These are phyloP conservation scores for Cucumis melo DNA, from an alignment of 306 rosid species.

Conservation along the genomic window DNA sequence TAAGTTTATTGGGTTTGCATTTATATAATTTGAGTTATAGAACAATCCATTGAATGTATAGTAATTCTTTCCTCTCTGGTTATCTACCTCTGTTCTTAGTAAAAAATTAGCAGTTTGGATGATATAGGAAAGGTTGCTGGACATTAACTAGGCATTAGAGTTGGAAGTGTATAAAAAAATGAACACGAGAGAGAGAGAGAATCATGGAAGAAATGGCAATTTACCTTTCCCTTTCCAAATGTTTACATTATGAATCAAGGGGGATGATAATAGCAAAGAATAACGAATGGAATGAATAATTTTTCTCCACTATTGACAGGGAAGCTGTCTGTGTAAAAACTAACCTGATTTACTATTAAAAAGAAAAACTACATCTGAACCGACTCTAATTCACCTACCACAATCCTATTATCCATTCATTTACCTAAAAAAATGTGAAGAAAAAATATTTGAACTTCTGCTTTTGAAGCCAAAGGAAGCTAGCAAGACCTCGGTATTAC, in stretches of 20 bases:
- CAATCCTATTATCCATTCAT: constrained; percentile 1
- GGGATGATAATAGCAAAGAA: constrained; percentile 18
- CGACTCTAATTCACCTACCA: constrained; percentile 11
- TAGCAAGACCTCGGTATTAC: neutral
- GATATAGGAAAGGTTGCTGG: neutral
- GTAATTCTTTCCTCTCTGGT: neutral
- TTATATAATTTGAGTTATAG: neutral
- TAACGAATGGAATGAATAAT: constrained; percentile 32
- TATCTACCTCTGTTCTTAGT: neutral
- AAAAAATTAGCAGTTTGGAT: neutral
- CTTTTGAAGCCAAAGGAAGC: neutral
- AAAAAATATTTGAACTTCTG: neutral
- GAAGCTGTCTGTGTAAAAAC: constrained; percentile 24
- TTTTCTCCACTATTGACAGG: constrained; percentile 17
- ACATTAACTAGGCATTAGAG: neutral
- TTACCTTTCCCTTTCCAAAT: neutral
- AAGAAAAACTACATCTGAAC: constrained; percentile 18
- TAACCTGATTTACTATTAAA: constrained; percentile 24
- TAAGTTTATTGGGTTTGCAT: neutral
- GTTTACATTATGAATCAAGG: neutral
- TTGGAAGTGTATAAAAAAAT: neutral
- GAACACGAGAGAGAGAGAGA: neutral
- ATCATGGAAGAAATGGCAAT: constrained; percentile 14
- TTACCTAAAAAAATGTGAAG: neutral
- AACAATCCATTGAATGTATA: neutral